These are phyloP conservation scores for Kentomonas sorsogonicus DNA, from an alignment of 208 protist genomes.

Conservation along the genomic window DNA sequence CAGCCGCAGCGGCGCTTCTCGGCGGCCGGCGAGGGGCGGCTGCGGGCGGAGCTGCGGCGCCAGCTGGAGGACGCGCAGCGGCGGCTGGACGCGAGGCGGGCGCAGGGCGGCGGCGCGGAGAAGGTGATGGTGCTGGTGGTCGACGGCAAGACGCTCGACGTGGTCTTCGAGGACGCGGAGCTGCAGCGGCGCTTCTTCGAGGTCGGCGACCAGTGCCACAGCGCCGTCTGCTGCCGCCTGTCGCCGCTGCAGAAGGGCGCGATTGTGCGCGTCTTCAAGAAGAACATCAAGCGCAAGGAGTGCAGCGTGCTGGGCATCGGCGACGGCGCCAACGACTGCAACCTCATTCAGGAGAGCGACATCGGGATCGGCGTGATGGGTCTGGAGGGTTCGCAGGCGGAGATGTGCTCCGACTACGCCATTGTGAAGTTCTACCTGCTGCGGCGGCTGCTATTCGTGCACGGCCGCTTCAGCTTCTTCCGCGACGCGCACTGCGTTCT, in stretches of 20 bases:
- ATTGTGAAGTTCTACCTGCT: conserved; percentile 91
- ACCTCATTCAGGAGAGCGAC: conserved; percentile 92
- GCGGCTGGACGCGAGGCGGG: conserved; percentile 14
- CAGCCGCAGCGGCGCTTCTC: no score
- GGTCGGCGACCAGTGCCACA: conserved; percentile 48
- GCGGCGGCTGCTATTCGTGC: conserved; percentile 88
- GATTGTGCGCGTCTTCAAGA: conserved; percentile 68
- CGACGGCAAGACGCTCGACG: conserved; percentile 69
- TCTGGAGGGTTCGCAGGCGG: conserved; percentile 94
- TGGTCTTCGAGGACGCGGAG: conserved; percentile 46
- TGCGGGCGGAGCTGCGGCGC: conserved; percentile 18
- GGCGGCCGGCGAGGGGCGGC: conserved; percentile 13
- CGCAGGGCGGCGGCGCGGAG: conserved; percentile 7
- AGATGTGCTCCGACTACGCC: conserved; percentile 88
- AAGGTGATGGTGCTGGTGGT: conserved; percentile 59
- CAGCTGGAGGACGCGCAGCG: conserved; percentile 29
- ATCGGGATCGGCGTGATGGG: conserved; percentile 94
- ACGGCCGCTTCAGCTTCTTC: conserved; percentile 89
- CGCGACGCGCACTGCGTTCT: conserved; percentile 85
- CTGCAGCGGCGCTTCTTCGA: conserved; percentile 54
- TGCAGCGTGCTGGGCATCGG: conserved; percentile 72
- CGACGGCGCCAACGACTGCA: conserved; percentile 90
- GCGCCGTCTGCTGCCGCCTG: conserved; percentile 81
- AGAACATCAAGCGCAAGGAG: conserved; percentile 32
- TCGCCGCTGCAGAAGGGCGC: conserved; percentile 77